Percentiles rank a stretch among this genome's conserved stretches.
Evolutionary conservation across 495 filamentous ascomycete genomes (phyloP).

Genomic region (Aspergillus funiculosus): DNA sequence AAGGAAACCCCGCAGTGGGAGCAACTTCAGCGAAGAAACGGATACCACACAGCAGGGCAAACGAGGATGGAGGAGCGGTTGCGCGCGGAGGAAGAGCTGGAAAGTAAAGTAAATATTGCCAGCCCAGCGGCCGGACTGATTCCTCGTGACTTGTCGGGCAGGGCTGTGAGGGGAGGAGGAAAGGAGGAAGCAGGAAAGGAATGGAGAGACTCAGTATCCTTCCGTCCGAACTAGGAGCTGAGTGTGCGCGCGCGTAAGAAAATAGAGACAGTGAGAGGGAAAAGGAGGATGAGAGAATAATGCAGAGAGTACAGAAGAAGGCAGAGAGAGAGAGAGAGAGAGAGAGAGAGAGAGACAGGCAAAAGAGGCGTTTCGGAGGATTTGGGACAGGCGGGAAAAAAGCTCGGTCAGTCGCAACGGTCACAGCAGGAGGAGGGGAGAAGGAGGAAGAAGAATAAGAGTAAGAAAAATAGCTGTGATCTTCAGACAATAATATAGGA

Average conservation of each 20-base stretch:
- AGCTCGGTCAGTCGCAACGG: background rate
- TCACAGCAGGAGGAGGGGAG: constrained; percentile 11
- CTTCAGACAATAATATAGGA: background rate
- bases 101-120: constrained; percentile 1
- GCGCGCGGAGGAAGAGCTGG: background rate
- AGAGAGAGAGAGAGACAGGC: background rate
- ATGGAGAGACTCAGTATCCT: background rate
- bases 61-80: background rate
- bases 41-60: background rate
- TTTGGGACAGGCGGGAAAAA: background rate
- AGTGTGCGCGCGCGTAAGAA: background rate
- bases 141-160: constrained; percentile 1
- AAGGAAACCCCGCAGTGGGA: background rate
- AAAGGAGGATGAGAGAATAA: background rate
- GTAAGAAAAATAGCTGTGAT: constrained; percentile 12
- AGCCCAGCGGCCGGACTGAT: background rate
- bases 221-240: background rate
- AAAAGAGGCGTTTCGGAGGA: constrained; percentile 7
- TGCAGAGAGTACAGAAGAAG: background rate
- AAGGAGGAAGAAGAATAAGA: constrained; percentile 12
- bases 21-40: background rate
- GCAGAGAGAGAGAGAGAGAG: background rate
- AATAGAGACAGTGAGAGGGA: background rate
- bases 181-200: background rate
- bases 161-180: constrained; percentile 6